Conservation (phyloP, 2,329 filamentous ascomycete species). For the Colletotrichum gigasporum region DNA sequence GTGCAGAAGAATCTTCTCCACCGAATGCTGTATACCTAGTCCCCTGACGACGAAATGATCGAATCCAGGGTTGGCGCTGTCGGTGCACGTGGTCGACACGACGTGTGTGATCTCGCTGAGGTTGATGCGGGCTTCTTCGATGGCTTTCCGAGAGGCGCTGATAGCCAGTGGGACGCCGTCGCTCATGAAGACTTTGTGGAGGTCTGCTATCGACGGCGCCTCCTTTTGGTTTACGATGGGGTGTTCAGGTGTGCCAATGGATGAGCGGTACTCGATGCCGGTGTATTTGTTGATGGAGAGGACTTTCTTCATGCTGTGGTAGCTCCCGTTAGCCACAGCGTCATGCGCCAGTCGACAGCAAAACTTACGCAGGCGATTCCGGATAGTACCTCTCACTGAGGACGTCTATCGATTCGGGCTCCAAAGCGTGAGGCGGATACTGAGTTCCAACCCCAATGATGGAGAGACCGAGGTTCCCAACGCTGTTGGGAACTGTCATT, state of each 20-base stretch:
- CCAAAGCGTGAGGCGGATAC: conserved; percentile 67
- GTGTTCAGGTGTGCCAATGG: conserved; percentile 69
- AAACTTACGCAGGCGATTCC: conserved; percentile 65
- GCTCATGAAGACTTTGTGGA: conserved; percentile 64
- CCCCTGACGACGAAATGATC: conserved; percentile 71
- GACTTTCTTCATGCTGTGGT: conserved; percentile 68
- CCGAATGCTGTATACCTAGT: conserved; percentile 64
- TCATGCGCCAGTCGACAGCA: conserved; percentile 64
- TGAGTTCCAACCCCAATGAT: conserved; percentile 67
- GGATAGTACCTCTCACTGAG: conserved; percentile 67
- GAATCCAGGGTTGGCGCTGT: conserved; percentile 75
- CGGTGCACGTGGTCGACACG: conserved; percentile 74
- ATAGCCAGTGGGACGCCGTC: conserved; percentile 68
- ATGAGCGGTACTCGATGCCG: conserved; percentile 70
- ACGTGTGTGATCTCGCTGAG: conserved; percentile 69
- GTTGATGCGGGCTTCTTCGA: conserved; percentile 62
- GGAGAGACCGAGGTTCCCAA: conserved; percentile 65
- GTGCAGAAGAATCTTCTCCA: conserved; percentile 73
- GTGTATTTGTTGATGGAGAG: conserved; percentile 71
- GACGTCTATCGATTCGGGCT: conserved; percentile 58
- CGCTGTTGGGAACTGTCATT: conserved; percentile 54
- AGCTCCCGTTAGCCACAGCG: background rate
- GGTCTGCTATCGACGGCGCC: conserved; percentile 63
- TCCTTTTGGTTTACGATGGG: conserved; percentile 66
- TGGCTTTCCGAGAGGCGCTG: conserved; percentile 62